phyloP scores from a whole-genome alignment of 305 asterid genomes.

The Nicotiana rustica region DNA sequence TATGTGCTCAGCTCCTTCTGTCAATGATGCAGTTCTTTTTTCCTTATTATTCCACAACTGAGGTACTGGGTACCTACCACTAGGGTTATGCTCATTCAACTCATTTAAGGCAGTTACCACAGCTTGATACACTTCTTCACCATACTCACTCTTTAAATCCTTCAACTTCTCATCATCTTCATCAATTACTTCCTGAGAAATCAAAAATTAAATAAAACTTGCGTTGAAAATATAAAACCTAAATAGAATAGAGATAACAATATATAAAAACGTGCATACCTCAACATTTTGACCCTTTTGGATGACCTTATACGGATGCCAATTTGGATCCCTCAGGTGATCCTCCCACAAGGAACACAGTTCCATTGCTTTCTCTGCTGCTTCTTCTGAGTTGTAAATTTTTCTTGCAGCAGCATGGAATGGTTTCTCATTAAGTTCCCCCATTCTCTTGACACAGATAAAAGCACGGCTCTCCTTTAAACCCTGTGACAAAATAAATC shows the following conservation, averaged over 20 bases:
- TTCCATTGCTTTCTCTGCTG: slow-evolving; percentile 47
- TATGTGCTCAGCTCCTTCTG: slow-evolving; percentile 55
- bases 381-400: slow-evolving; percentile 46
- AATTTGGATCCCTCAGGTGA: slow-evolving; percentile 67
- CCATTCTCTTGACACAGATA: slow-evolving; percentile 76
- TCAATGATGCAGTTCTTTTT: slow-evolving; percentile 53
- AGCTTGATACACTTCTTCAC: slow-evolving; percentile 58
- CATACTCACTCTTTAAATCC: slow-evolving; percentile 54
- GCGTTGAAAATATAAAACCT: background rate
- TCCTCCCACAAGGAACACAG: slow-evolving; percentile 70
- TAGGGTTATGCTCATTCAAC: slow-evolving; percentile 74
- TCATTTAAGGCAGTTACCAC: slow-evolving; percentile 70
- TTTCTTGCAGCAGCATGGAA: slow-evolving; percentile 48
- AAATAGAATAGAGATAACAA: slow-evolving; percentile 5
- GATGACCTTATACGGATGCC: slow-evolving; percentile 75
- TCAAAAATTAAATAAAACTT: background rate
- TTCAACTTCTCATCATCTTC: slow-evolving; percentile 68
- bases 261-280: slow-evolving; percentile 48
- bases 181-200: slow-evolving; percentile 61
- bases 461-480: slow-evolving; percentile 54
- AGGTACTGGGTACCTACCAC: slow-evolving; percentile 75
- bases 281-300: slow-evolving; percentile 51
- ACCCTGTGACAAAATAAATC: slow-evolving; percentile 41
- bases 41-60: slow-evolving; percentile 67
- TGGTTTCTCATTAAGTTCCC: slow-evolving; percentile 65